Evolutionary conservation across 2,329 filamentous ascomycete species (phyloP), one percentile per base, ranked within the genome.

Genomic region (Diaporthe amygdali): DNA sequence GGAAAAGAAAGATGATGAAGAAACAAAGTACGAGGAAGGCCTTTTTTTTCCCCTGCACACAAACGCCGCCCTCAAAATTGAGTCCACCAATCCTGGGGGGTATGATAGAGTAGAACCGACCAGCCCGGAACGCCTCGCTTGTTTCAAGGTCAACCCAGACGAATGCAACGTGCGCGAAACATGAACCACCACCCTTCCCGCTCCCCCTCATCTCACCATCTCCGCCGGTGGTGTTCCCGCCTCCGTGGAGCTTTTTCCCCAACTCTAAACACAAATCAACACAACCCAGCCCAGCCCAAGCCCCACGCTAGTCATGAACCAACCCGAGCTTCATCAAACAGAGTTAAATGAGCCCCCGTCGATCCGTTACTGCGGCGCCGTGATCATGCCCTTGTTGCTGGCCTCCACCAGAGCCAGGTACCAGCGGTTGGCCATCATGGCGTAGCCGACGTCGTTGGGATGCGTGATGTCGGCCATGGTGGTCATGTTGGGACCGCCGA

Each of bases 371-470:
- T 73, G 66, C 0, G 76, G 77, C 5, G 64, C 49, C 55, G 75
- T 68, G 12, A 79, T 67, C 69, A 77, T 74, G 3, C 77, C 76
- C 47, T 75, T 74, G 20, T 66, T 25, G 5, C 75, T 74, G 9
- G 79, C 79, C 44, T 78, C 74, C 66, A 74, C 71, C 61, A 82
- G 76, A 27, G 77, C 76, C 0, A 55, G 69, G 66, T 78, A 77
- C 81, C 81, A 84, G 9, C 82, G 71, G 25, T 76, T 75, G 39
- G 82, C 83, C 82, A 85, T 84, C 76, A 84, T 83, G 52, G 75
- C 71, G 71, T 84, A 84, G 5, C 83, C 83, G 0, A 17, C 74
- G 39, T 83, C 80, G 25, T 77, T 76, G 0, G 83, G 84, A 67
- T 85, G 84, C 1, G 79, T 84, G 12, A 75, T 77, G 70, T 85